Conservation (phyloP, 208 protist species). For the Polymyxa betae region DNA sequence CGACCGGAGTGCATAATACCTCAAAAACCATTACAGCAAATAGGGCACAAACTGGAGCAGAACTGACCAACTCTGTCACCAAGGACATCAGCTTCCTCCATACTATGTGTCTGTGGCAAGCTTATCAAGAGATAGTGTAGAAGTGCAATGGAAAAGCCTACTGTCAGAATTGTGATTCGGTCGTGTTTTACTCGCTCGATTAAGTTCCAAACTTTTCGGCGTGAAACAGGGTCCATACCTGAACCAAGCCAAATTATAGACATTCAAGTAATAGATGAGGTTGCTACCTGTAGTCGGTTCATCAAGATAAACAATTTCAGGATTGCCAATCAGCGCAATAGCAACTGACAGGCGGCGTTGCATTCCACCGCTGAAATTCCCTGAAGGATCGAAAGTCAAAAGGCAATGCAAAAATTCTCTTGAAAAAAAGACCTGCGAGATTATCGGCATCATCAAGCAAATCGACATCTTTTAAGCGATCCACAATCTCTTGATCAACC, state of each 20-base stretch:
- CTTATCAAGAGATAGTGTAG: not conserved
- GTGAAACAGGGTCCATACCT: conserved; percentile 8
- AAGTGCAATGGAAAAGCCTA: not conserved
- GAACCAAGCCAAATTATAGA: not conserved
- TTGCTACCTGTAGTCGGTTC: not conserved
- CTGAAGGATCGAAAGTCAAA: not conserved
- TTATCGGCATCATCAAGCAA: not conserved
- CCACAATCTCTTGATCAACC: not conserved
- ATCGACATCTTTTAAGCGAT: not conserved
- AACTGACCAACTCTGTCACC: not conserved
- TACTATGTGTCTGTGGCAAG: conserved; percentile 4
- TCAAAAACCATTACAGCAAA: not conserved
- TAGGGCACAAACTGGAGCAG: not conserved
- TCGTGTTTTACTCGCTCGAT: not conserved
- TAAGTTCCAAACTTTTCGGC: not conserved
- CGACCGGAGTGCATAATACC: not conserved
- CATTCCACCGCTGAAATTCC: conserved; percentile 5
- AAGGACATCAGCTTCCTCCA: conserved; percentile 12
- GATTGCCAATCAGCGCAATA: not conserved
- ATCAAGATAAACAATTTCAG: not conserved
- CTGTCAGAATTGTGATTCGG: not conserved
- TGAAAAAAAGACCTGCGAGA: not conserved
- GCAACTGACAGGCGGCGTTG: conserved; percentile 4
- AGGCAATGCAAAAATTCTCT: not conserved
- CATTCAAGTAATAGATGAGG: not conserved